Percentiles rank a stretch among this genome's conserved stretches.
These are phyloP conservation scores for Schizosaccharomyces cryophilus DNA, from an alignment of 805 yeast species.

Conservation along the genomic window DNA sequence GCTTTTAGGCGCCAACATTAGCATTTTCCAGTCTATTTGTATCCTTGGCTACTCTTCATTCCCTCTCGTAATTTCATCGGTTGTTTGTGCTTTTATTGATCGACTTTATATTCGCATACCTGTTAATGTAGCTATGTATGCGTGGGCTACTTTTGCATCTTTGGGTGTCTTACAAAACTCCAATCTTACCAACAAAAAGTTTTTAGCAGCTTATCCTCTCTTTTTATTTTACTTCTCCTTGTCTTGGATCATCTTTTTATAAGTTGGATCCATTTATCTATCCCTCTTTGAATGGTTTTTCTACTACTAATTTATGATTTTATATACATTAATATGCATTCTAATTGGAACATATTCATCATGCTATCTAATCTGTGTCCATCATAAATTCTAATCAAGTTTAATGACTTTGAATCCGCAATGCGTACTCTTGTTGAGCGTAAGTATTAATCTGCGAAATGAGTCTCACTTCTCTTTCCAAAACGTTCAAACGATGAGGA, in stretches of 20 bases:
- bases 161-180: not conserved
- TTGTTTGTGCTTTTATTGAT: not conserved
- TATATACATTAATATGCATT: not conserved
- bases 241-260: conserved; percentile 1
- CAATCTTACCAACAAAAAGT: not conserved
- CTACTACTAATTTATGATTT: not conserved
- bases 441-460: not conserved
- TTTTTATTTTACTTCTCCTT: not conserved
- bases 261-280: not conserved
- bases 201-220: not conserved
- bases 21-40: conserved; percentile 2
- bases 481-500: not conserved
- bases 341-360: not conserved
- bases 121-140: not conserved
- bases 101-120: not conserved
- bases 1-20: not conserved
- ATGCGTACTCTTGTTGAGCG: not conserved
- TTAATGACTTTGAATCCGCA: not conserved
- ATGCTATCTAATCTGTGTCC: not conserved
- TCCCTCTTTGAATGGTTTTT: not conserved
- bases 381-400: not conserved
- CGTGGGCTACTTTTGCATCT: not conserved
- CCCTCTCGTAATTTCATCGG: not conserved
- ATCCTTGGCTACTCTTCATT: not conserved
- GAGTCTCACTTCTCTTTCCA: not conserved